A percentile compares a stretch with the other conserved stretches of the same genome.
These are phyloP conservation scores for Cyanidium caldarium DNA, from an alignment of 23 red algal genomes.

Conservation along the genomic window DNA sequence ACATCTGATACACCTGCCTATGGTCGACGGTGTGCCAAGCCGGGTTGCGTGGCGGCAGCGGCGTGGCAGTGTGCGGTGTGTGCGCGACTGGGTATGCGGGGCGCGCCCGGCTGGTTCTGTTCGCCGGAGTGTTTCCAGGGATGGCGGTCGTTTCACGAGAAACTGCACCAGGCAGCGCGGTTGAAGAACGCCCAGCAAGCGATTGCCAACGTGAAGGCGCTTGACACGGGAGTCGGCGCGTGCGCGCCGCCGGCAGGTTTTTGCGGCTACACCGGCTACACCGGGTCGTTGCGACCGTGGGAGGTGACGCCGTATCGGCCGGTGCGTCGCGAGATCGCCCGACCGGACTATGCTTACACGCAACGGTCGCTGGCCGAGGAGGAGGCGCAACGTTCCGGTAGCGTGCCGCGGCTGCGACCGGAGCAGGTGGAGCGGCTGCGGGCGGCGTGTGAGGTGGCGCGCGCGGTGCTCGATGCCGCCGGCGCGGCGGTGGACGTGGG, in stretches of 20 bases:
- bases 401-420: constrained; percentile 20
- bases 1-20: no score
- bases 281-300: constrained; percentile 33
- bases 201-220: neutral
- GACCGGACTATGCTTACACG: constrained; percentile 45
- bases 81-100: constrained; percentile 32
- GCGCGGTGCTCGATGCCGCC: constrained; percentile 79
- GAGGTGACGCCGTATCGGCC: constrained; percentile 17
- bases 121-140: constrained; percentile 50
- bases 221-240: constrained; percentile 5
- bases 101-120: constrained; percentile 46
- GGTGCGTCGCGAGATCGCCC: constrained; percentile 30
- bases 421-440: constrained; percentile 44
- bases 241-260: constrained; percentile 7
- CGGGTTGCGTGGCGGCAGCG: constrained; percentile 15
- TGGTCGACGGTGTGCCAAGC: constrained; percentile 19
- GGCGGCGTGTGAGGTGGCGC: constrained; percentile 42
- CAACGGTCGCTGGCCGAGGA: constrained; percentile 41
- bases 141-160: constrained; percentile 46
- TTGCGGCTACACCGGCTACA: constrained; percentile 34
- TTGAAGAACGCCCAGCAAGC: neutral
- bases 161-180: constrained; percentile 16
- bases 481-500: constrained; percentile 42
- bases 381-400: constrained; percentile 23
- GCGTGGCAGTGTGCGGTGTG: constrained; percentile 52